phyloP scores from a whole-genome alignment of 2,329 filamentous ascomycete species.

The Fusarium coicis region DNA sequence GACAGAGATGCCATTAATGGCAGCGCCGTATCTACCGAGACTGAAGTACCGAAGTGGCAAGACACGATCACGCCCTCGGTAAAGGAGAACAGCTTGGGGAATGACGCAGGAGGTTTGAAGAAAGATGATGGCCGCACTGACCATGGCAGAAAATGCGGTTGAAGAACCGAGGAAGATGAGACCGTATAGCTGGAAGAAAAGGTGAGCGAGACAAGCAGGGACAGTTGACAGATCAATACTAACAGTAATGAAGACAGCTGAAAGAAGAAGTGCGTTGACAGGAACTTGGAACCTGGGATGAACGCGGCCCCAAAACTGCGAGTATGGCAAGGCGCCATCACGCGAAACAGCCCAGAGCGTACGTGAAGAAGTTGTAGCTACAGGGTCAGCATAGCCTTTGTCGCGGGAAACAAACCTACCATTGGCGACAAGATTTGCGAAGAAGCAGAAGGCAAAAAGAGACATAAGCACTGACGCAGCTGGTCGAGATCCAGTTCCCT shows the following conservation, averaged over 20 bases:
- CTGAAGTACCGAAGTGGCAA: constrained; percentile 41
- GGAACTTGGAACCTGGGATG: constrained; percentile 41
- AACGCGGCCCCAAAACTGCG: constrained; percentile 37
- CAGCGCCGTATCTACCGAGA: constrained; percentile 38
- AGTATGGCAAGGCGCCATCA: constrained; percentile 42
- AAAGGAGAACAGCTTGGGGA: constrained; percentile 43
- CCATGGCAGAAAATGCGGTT: constrained; percentile 44
- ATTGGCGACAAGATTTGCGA: constrained; percentile 32
- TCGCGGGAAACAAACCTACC: accelerated
- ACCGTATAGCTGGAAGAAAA: constrained; percentile 34
- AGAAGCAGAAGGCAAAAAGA: constrained; percentile 38
- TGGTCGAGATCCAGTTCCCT: constrained; percentile 26
- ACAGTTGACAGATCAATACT: background rate
- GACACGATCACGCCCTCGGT: constrained; percentile 40
- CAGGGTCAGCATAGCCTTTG: accelerated
- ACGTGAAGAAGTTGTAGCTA: constrained; percentile 35
- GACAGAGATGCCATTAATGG: constrained; percentile 38
- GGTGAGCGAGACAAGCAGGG: accelerated
- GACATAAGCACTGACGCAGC: constrained; percentile 32
- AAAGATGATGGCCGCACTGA: constrained; percentile 44
- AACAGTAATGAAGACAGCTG: constrained; percentile 20
- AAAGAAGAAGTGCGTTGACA: constrained; percentile 39
- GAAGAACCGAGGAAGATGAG: constrained; percentile 46
- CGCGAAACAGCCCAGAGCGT: constrained; percentile 41
- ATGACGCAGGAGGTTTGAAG: constrained; percentile 41